phyloP scores from a whole-genome alignment of 345 rosid genomes.

The Corchorus olitorius region DNA sequence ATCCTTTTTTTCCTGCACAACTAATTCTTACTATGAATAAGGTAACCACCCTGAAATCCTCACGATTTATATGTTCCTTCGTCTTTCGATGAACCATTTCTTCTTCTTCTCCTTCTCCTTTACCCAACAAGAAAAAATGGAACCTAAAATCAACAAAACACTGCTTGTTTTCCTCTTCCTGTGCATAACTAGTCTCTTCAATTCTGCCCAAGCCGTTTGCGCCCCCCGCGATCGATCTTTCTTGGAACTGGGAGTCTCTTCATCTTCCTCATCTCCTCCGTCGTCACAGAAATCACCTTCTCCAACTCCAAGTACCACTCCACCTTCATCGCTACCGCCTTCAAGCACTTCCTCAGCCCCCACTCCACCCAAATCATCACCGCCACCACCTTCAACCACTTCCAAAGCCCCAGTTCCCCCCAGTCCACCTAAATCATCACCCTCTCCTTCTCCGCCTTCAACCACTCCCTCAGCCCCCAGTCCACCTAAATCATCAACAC shows the following conservation, averaged over 20 bases:
- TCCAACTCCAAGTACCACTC: not conserved
- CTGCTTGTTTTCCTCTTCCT: conserved; percentile 13
- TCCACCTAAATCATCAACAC: not conserved
- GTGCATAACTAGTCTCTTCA: conserved; percentile 11
- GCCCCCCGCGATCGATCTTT: not conserved
- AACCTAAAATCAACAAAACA: conserved; percentile 1
- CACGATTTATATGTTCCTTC: not conserved
- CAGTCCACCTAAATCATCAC: not conserved
- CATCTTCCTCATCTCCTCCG: not conserved
- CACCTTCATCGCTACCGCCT: not conserved
- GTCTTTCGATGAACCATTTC: not conserved
- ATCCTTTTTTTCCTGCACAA: conserved; percentile 20
- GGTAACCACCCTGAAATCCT: not conserved
- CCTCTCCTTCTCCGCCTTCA: not conserved
- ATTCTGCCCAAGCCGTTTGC: conserved; percentile 19
- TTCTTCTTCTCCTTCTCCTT: not conserved
- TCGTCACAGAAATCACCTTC: not conserved
- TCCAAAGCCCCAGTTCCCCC: not conserved
- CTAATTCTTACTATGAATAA: not conserved
- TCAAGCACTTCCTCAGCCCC: conserved; percentile 1
- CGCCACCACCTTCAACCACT: not conserved
- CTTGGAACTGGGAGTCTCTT: too few relatives aligned
- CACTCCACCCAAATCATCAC: not conserved
- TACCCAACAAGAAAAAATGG: not conserved
- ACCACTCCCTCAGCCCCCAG: not conserved